A percentile compares a stretch with the other conserved stretches of the same genome.
Conservation (phyloP, 202 grass and related monocot species). For the Schoenoplectus triqueter region DNA sequence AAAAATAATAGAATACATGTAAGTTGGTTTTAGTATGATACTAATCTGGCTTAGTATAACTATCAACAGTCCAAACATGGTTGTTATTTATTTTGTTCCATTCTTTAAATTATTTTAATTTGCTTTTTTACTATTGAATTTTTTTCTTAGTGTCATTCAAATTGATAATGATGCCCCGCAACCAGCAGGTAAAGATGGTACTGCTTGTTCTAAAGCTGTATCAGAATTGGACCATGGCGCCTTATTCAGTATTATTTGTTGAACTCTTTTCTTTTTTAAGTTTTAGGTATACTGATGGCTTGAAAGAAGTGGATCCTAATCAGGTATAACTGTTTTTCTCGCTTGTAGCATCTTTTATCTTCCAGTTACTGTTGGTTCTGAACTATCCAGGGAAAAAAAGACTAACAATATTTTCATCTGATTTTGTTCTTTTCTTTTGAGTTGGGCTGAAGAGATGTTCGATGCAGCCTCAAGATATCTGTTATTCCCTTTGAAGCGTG, state of each 20-base stretch:
- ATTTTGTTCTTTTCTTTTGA: slow-evolving; percentile 19
- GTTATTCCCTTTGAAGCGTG: slow-evolving; percentile 83
- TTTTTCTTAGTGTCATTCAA: background rate
- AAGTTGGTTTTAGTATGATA: slow-evolving; percentile 38
- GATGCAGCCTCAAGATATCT: slow-evolving; percentile 92
- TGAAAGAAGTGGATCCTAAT: slow-evolving; percentile 71
- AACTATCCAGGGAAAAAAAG: background rate
- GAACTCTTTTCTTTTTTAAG: slow-evolving; percentile 11
- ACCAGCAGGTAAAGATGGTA: background rate
- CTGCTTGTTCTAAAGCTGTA: background rate
- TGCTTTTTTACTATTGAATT: background rate
- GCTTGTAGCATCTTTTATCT: slow-evolving; percentile 2
- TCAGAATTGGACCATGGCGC: background rate
- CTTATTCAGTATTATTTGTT: background rate
- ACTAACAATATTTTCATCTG: background rate
- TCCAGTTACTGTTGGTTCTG: background rate
- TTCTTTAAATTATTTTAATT: slow-evolving; percentile 1
- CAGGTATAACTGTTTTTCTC: slow-evolving; percentile 50
- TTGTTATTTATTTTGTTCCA: slow-evolving; percentile 7
- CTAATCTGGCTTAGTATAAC: background rate
- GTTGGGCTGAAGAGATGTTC: slow-evolving; percentile 93
- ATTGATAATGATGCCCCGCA: slow-evolving; percentile 2
- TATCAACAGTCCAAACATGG: background rate
- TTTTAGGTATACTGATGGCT: slow-evolving; percentile 84
- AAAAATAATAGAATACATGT: slow-evolving; percentile 99